These are phyloP conservation scores for Epichloe hybrida DNA, from an alignment of 2,329 filamentous ascomycete species.

Conservation along the genomic window DNA sequence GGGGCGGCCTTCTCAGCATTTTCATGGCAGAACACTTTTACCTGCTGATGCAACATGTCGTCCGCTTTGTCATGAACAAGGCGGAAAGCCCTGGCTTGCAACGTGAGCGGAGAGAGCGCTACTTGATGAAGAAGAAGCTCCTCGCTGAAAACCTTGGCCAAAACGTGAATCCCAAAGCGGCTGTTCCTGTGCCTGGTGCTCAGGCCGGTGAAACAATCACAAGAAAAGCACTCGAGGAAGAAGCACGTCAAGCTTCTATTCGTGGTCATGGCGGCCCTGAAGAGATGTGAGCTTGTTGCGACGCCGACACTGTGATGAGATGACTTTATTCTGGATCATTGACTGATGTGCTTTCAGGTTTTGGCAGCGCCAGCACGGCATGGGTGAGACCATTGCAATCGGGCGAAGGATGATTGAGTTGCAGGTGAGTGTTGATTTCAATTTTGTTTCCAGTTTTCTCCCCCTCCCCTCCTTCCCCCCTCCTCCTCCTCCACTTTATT, in stretches of 20 bases:
- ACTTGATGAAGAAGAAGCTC: conserved; percentile 63
- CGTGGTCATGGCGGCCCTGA: conserved; percentile 36
- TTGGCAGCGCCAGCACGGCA: conserved; percentile 45
- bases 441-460: neutral
- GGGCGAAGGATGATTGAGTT: conserved; percentile 42
- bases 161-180: conserved; percentile 35
- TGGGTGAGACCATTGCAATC: conserved; percentile 42
- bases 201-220: conserved; percentile 50
- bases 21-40: conserved; percentile 84
- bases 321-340: neutral
- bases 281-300: conserved; percentile 27
- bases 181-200: conserved; percentile 26
- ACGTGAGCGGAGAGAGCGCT: conserved; percentile 72
- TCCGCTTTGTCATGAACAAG: conserved; percentile 61
- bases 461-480: neutral
- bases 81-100: conserved; percentile 77
- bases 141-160: conserved; percentile 59
- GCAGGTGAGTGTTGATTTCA: conserved; percentile 14
- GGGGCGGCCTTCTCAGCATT: conserved; percentile 68
- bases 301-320: neutral
- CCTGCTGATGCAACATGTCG: conserved; percentile 59
- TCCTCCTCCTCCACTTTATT: too few relatives aligned
- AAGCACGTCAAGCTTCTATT: conserved; percentile 38
- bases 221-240: conserved; percentile 49
- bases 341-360: conserved; percentile 29